phyloP scores from a whole-genome alignment of 495 filamentous ascomycete species.

The Astrothelium subdiscretum region DNA sequence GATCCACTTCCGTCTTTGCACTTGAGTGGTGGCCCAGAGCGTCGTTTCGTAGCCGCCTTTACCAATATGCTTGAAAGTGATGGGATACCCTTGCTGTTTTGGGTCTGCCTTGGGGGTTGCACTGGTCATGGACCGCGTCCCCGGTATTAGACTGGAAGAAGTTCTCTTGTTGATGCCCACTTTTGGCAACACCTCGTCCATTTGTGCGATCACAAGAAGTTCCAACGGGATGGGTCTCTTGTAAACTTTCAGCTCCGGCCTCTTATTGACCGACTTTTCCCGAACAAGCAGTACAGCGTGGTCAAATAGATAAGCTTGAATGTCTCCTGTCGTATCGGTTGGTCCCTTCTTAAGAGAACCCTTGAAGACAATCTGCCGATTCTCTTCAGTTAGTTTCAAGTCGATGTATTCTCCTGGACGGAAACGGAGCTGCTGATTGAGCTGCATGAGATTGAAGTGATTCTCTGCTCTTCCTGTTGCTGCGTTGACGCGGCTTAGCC shows the following conservation, averaged over 20 bases:
- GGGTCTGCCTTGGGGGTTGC: conserved; percentile 24
- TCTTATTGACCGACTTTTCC: conserved; percentile 81
- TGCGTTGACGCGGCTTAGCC: conserved; percentile 76
- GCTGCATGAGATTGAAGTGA: conserved; percentile 84
- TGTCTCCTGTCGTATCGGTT: conserved; percentile 66
- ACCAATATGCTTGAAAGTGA: conserved; percentile 97
- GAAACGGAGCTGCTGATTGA: conserved; percentile 85
- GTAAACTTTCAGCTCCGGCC: conserved; percentile 89
- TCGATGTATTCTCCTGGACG: conserved; percentile 79
- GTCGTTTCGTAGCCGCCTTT: conserved; percentile 89
- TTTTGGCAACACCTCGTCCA: conserved; percentile 86
- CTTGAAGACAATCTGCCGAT: conserved; percentile 85
- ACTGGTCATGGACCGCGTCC: conserved; percentile 30
- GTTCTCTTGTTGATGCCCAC: conserved; percentile 72
- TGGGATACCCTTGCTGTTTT: conserved; percentile 72
- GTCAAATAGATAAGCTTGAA: conserved; percentile 90
- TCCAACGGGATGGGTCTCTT: conserved; percentile 92
- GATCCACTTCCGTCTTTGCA: conserved; percentile 84
- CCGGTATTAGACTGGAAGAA: conserved; percentile 75
- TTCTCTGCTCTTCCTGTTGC: conserved; percentile 98
- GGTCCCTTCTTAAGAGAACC: conserved; percentile 85
- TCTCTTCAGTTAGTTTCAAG: conserved; percentile 86
- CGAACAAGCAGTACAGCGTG: conserved; percentile 83
- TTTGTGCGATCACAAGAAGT: conserved; percentile 83
- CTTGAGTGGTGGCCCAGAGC: conserved; percentile 72